Percentiles rank a stretch among this genome's conserved stretches.
phyloP scores from a whole-genome alignment of 2,329 filamentous ascomycete genomes.

The Cadophora gregata region DNA sequence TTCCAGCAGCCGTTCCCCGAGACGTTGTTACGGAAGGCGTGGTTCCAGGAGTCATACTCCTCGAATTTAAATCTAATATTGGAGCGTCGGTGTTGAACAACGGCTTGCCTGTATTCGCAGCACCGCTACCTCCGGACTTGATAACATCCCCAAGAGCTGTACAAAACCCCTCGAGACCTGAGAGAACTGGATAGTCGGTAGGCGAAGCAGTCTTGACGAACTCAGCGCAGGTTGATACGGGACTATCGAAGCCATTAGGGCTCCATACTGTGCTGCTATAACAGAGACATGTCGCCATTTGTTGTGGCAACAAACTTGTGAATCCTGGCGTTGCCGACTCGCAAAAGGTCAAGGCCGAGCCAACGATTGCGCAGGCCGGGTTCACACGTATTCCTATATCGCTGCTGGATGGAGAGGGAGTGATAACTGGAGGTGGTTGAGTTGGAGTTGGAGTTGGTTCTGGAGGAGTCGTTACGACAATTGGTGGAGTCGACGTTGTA shows the following conservation, averaged over 20 bases:
- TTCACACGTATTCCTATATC: background rate
- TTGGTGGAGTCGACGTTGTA: background rate
- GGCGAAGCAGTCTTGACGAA: conserved; percentile 27
- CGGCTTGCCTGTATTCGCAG: background rate
- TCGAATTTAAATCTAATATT: background rate
- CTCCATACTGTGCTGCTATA: conserved; percentile 30
- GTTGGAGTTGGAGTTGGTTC: background rate
- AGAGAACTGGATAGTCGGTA: conserved; percentile 15
- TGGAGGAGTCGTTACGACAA: background rate
- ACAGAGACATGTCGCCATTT: conserved; percentile 34
- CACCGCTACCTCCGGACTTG: conserved; percentile 1
- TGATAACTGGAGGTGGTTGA: background rate
- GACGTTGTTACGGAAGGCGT: background rate
- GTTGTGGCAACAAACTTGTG: conserved; percentile 1
- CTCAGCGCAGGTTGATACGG: conserved; percentile 26
- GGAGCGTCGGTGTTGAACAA: conserved; percentile 1
- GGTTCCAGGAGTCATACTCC: background rate
- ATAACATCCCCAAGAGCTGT: conserved; percentile 28
- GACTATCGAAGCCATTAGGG: conserved; percentile 31
- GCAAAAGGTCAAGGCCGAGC: conserved; percentile 26
- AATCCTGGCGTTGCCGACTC: conserved; percentile 28
- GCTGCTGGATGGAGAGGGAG: conserved; percentile 7
- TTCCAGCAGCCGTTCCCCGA: background rate
- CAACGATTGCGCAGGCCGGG: conserved; percentile 12
- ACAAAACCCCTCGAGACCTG: conserved; percentile 27